Evolutionary conservation across 495 filamentous ascomycete genomes (phyloP), one percentile per base, ranked within the genome.

Genomic region (Aspergillus funiculosus): DNA sequence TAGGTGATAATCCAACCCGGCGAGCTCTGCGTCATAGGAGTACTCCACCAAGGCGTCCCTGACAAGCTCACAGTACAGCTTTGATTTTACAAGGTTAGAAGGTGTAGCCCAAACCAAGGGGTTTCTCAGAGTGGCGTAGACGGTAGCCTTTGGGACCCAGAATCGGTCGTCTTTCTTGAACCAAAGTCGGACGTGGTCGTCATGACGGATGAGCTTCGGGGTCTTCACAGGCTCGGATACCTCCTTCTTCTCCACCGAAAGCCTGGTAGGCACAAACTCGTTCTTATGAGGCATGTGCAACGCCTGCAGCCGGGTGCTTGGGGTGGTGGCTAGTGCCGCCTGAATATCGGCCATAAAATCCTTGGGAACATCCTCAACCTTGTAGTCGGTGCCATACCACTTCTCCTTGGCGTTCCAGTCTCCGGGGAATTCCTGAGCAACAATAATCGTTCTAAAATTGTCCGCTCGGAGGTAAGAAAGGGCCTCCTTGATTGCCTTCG

Each of bases 151-250:
- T 1, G 92, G 92, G 3, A 99, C 92, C 92, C 92, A 99, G 68
- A 96, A 99, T 0, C 81, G 87, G 55, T 99, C 92, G 54, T 99
- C 92, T 66, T 97, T 97, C 76, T 99, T 99, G 67, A 79, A 96
- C 92, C 92, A 99, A n/a, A 86, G 80, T 22, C 92, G 81, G 2
- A 85, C 80, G 6, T 80, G 67, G 14, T 85, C 77, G 51, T 95
- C 92, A 56, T 94, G 87, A 50, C 91, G 83, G 47, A 99, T 85
- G 25, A 99, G 77, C 55, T 82, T 85, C 1, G 92, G 92, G 11
- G 80, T 73, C 46, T 85, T 79, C 4, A 79, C 68, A 9, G 88
- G 85, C 55, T 85, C 78, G 38, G 80, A 72, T 17, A 87, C 77
- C 26, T 92, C 87, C 63, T 88, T 95, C 69, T 90, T 95, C 63